Evolutionary conservation across 2,329 filamentous ascomycete species (phyloP), one percentile per base, ranked within the genome.

Genomic region (Botrytis deweyae): DNA sequence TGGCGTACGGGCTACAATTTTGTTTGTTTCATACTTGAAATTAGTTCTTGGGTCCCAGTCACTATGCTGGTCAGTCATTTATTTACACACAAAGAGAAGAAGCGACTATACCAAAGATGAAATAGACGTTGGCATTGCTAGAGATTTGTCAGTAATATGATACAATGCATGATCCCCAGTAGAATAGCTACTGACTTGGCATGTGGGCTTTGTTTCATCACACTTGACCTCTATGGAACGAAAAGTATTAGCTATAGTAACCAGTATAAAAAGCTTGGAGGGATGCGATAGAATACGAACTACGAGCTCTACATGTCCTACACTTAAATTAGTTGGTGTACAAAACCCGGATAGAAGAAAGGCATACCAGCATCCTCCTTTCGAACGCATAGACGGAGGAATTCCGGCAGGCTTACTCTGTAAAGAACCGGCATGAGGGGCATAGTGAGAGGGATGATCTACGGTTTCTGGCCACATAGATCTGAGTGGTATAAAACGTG

Each of bases 1-100:
- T 68, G 83, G 81, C 84, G 86, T 87, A n/a, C 85, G 83, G 70
- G 85, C 84, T 74, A 86, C 83, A 49, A 87, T 83, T 70, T 86
- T 83, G 49, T 82, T 80, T n/a, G 86, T 87, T 76, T 87, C 86
- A 79, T 88, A 84, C 75, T 85, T 83, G 78, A 87, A 88, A n/a
- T 84, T 83, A n/a, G 87, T 82, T 65, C 88, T 84, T 25, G 87
- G 86, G 74, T 85, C 86, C 81, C 89, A 90, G 78, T 89, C 88
- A 79, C 88, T 76, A 33, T 38, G 33, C n/a, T 33, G 20, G 38
- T 72, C 38, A 72, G 63, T 40, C 38, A 33, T 42, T 46, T 25
- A 58, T 18, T 20, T 29, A 40, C 33, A 29, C 18, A 55, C 18
- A 14, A 68, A 68, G 49, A 58, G 25, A 9, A n/a, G 33, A n/a